phyloP scores from a whole-genome alignment of 352 stramenopile genomes.

The Phytophthora foliorum region DNA sequence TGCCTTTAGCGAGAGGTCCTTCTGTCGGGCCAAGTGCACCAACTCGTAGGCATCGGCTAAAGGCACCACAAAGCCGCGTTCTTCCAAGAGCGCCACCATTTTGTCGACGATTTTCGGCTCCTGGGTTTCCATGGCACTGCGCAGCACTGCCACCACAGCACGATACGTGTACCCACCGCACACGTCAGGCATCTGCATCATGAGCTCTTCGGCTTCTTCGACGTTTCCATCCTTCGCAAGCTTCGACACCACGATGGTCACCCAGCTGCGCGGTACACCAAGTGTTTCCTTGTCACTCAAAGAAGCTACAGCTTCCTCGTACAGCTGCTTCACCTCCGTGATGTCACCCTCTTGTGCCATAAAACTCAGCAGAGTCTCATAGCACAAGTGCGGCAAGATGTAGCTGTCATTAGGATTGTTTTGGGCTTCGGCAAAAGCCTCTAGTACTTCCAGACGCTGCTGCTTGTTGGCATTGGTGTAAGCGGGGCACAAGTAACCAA shows the following conservation, averaged over 20 bases:
- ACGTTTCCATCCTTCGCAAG: conserved; percentile 45
- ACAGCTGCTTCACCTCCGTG: conserved; percentile 51
- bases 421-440: conserved; percentile 55
- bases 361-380: conserved; percentile 53
- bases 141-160: conserved; percentile 53
- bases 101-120: conserved; percentile 39
- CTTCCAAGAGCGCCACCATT: conserved; percentile 51
- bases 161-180: conserved; percentile 57
- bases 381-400: conserved; percentile 54
- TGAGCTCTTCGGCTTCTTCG: conserved; percentile 49
- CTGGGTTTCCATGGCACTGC: conserved; percentile 35
- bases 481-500: conserved; percentile 54
- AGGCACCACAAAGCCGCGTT: conserved; percentile 47
- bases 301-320: conserved; percentile 55
- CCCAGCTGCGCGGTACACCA: conserved; percentile 58
- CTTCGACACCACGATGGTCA: conserved; percentile 53
- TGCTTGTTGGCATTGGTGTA: conserved; percentile 59
- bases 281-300: conserved; percentile 35
- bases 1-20: conserved; percentile 42
- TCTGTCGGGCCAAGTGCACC: conserved; percentile 61
- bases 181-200: conserved; percentile 48
- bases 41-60: conserved; percentile 61
- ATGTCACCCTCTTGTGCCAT: conserved; percentile 47
- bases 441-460: conserved; percentile 65
- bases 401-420: conserved; percentile 48